Evolutionary conservation across 176 grass and related monocot species (phyloP), one percentile per base, ranked within the genome.

Genomic region (Rhynchospora tenuis): DNA sequence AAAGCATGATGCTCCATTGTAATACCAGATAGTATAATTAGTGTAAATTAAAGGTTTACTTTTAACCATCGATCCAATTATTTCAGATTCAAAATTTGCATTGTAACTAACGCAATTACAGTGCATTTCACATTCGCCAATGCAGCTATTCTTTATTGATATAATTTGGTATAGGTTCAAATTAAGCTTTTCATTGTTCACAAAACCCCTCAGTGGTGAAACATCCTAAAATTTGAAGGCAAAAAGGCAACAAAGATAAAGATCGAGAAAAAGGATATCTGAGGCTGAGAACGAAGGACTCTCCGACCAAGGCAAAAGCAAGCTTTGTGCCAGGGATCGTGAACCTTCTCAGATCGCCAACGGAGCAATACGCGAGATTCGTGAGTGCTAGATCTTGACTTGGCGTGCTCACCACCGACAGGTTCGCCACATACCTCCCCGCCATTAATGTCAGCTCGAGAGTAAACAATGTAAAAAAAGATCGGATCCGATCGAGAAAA

Each of bases 351-450:
- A 95, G 59, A 72, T 98, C 96, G 74, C 68, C 65, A 69, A 79
- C 22, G 31, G 91, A 87, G 74, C 91, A 90, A 60, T 98, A 95
- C 13, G 93, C 96, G 66, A 89, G 85, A 85, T 98, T 98, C 59
- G 93, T 91, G 79, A 98, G 92, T 12, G 93, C 93, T 55, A 98
- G 91, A 55, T 98, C 96, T 79, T 93, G 93, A 81, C 62, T 91
- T 80, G 96, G 96, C 86, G 96, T 95, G 91, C 88, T 98, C 38
- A 89, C 92, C 79, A 82, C 80, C 61, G 50, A 2, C 80, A 82
- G 2, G 33, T 38, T 38, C 33, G 33, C 33, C 33, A 38, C 80
- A 26, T 82, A 82, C 62, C 80, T 16, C 2, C 5, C 19, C 80
- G 55, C 80, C 80, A 82, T 82, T 80, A 24, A 42, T 29, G 42